Evolutionary conservation across 2,329 filamentous ascomycete genomes (phyloP), one percentile per base, ranked within the genome.

Genomic region (Venturia asperata): DNA sequence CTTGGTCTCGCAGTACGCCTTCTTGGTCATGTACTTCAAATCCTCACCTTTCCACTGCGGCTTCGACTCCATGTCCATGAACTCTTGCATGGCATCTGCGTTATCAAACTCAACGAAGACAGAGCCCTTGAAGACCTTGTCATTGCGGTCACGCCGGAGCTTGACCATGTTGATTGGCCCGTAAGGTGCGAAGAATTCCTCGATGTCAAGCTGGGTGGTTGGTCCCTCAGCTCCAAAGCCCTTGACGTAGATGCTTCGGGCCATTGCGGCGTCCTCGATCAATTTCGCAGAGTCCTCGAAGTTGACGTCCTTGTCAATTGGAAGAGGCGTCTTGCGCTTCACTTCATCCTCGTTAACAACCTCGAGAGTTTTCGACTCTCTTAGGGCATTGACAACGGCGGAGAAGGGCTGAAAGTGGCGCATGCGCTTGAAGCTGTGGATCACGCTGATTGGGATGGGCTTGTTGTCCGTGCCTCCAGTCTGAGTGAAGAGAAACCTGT

Each of bases 371-470:
- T 83, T 82, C 79, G 90, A 94, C 27, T 89, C 85, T 76, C 88
- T 89, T 63, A 97, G 84, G 43, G 94, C 93, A 64, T 86, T 86
- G 67, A 97, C 87, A 55, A 99, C 85, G 65, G 89, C 88, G 65
- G 85, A 86, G 80, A 92, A 92, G 52, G 91, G 91, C 78, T 94
- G 87, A 84, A 97, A 99, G 72, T 88, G 89, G 70, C 87, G 88
- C 95, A 99, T 99, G 76, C 95, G 92, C 80, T 92, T 93, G 83
- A 99, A 99, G 63, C 81, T 87, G 81, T 87, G 86, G 69, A 99
- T 86, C 67, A 87, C 84, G 72, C 87, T 87, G 70, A 99, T 81
- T 27, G 87, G 81, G 45, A 99, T 87, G 55, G 92, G 84, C 76
- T 89, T 88, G 81, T 97, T 96, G 72, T 88, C 83, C 69, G 84